Base-by-base conservation (phyloP, 768 basidiomycete species). In the Mycena rosella region DNA sequence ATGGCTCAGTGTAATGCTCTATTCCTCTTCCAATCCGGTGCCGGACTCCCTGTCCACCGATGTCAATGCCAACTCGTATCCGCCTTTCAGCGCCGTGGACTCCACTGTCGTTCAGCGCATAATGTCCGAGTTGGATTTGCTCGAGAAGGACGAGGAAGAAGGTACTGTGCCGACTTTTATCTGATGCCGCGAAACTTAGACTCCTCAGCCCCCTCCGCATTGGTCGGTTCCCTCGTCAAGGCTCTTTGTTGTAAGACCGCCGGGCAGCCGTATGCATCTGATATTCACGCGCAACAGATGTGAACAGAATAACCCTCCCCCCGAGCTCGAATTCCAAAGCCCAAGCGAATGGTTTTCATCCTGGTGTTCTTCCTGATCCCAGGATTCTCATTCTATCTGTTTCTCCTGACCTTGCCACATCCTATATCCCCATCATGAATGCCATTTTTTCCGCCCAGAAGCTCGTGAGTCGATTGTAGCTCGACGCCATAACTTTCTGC, bases 381-480 rank as follows among this genome's bases (percentile, higher is more conserved):
- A 77, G 79, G 54, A 81, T 83, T 48, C 78, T 79, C 75, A 93
- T 99, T 69, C 84, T 99, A 59, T 96, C 96, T 44, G 96, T 98
- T 60, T 97, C 96, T 14, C 94, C 95, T 18, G 94, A 97, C 79
- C 85, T 91, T 30, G 91, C 94, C 11, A 86, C 91, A 10, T 95
- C 96, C 13, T 99, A 99, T 79, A 97, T 99, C 54, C 95, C 97
- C 27, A 91, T 99, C 76, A 99, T 99, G 98, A 99, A 99, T 77
- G 91, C 96, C 60, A 99, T 99, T 54, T 99, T 99, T 80, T 96
- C 96, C 20, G 98, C 98, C 6, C 98, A 99, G 79, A 99, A 99
- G 82, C 85, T 96, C 72, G 97, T 94, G 69, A 72, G 91, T 79
- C 62, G 57, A 65, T 45, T 29, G 56, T 24, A 62, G 66, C 47